These are phyloP conservation scores for Thinopyrum elongatum DNA, from an alignment of 176 grass and related monocot genomes.

Conservation along the genomic window DNA sequence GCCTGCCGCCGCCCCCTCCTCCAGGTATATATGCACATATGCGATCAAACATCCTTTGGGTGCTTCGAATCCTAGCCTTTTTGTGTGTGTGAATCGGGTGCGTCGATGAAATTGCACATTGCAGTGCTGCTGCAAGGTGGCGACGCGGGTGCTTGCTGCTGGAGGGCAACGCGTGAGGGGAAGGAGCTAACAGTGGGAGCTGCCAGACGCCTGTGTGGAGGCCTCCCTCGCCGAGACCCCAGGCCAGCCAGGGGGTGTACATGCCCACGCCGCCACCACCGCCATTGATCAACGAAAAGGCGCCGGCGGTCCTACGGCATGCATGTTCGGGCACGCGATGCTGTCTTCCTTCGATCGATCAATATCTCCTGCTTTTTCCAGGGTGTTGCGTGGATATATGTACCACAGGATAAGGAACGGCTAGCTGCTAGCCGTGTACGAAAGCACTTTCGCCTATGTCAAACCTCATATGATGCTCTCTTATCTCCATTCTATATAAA, in stretches of 20 bases:
- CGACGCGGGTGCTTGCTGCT: not conserved
- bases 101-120: no score
- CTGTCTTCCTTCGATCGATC: not conserved
- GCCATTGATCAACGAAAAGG: not conserved
- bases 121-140: not conserved
- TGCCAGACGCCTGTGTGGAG: not conserved
- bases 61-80: not conserved
- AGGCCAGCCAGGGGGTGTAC: not conserved
- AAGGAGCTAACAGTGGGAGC: not conserved
- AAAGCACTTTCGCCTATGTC: not conserved
- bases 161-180: not conserved
- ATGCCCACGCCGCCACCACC: not conserved
- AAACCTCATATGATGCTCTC: not conserved
- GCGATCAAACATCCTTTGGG: not conserved
- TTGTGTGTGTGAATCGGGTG: not conserved
- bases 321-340: not conserved
- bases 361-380: not conserved
- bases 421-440: not conserved
- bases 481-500: no score
- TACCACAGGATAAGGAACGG: not conserved
- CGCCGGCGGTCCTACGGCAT: not conserved
- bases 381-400: not conserved
- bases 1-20: not conserved
- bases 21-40: not conserved
- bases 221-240: constrained; percentile 12